Conservation (phyloP, 2,329 filamentous ascomycete species). For the Ceratocystis huliohia region DNA sequence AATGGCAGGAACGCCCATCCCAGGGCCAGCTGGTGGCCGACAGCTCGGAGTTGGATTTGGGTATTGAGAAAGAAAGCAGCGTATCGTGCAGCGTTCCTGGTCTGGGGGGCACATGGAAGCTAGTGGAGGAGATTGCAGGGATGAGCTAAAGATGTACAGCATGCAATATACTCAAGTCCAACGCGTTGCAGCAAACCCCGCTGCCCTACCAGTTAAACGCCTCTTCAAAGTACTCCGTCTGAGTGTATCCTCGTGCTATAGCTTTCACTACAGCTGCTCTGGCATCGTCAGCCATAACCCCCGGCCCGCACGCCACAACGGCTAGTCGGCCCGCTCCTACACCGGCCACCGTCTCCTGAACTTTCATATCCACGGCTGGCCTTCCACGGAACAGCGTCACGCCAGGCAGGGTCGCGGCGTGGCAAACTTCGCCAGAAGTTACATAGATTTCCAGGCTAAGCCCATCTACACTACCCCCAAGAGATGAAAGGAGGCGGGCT, state of each 20-base stretch:
- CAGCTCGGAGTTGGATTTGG: not conserved
- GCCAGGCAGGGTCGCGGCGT: constrained; percentile 16
- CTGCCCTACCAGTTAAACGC: constrained; percentile 32
- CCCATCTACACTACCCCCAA: not conserved
- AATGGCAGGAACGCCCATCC: constrained; percentile 45
- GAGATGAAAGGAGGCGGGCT: not conserved
- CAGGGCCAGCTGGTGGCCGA: not conserved
- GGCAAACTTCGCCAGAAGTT: constrained; percentile 23
- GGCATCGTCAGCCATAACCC: constrained; percentile 34
- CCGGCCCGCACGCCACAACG: constrained; percentile 35
- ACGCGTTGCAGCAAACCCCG: too few species aligned
- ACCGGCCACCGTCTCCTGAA: constrained; percentile 25
- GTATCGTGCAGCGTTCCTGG: constrained; percentile 5
- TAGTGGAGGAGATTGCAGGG: constrained; percentile 9
- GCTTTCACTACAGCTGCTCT: constrained; percentile 29
- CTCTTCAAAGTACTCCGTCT: constrained; percentile 34
- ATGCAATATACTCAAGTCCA: not conserved
- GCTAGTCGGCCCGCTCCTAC: constrained; percentile 27
- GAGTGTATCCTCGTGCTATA: constrained; percentile 24
- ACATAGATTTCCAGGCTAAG: constrained; percentile 29
- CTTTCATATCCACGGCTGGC: constrained; percentile 28
- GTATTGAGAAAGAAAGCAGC: not conserved
- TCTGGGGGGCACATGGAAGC: constrained; percentile 12
- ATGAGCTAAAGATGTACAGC: not conserved
- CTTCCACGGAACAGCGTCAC: constrained; percentile 25